Base-by-base conservation (phyloP, 108 stramenopile genomes). In the Fragilaria radians region DNA sequence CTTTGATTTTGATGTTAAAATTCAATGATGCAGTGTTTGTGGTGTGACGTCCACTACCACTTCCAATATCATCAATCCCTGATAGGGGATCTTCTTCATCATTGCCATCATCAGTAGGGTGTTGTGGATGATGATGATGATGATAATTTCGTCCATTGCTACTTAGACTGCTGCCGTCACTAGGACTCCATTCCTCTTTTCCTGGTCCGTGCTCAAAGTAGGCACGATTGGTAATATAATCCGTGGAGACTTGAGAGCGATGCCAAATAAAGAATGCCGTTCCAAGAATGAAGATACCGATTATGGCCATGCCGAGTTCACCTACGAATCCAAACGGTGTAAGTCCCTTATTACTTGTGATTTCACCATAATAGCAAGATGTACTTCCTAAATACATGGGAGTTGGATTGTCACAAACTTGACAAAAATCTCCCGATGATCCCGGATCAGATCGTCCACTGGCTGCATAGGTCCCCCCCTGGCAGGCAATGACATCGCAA, bases 401-500 rank as follows among this genome's bases (percentile, higher is more conserved):
- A 3, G 52, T 28, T n/a, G 11, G 11, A 11, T 45, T 17, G 11
- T 45, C 42, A 53, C 52, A 53, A 3, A 28, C 1, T 18, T 28
- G 24, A 27, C 52, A 53, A 24, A 28, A 28, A n/a, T 28, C 52
- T 28, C 52, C 52, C 28, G 18, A n/a, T 18, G 24, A 18, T 24
- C 52, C 52, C 1, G 52, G 3, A 28, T 53, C 52, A 3, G 52
- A 24, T 27, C 52, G 25, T 2, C 52, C 52, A 2, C 25, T 5
- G 3, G 71, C 32, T 61, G 65, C 69, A 46, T 54, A 73, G 1
- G 68, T 73, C 5, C 64, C 72, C 23, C 48, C 59, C 26, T 60
- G 58, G 57, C 79, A 80, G 1, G 75, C 73, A 22, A 80, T 66
- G 46, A 55, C 52, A 48, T 80, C 79, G 42, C 79, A 80, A 24